A percentile compares a stretch with the other conserved stretches of the same genome.
Evolutionary conservation across 2,329 filamentous ascomycete genomes (phyloP).

Genomic region (Chaetomium sp.): DNA sequence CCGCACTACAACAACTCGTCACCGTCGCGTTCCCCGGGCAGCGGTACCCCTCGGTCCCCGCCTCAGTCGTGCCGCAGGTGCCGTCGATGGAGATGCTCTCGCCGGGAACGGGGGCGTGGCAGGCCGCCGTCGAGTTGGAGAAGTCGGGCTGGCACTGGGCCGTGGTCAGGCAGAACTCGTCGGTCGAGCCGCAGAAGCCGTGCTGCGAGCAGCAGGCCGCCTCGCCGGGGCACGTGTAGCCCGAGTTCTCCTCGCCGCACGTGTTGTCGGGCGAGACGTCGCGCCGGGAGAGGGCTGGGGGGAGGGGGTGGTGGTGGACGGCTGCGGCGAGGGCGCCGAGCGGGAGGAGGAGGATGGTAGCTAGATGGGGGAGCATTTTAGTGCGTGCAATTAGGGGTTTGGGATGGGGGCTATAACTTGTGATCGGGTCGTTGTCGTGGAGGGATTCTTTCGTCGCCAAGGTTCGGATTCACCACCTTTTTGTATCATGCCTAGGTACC

Average conservation of each 20-base stretch:
- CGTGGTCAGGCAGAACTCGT: constrained; percentile 38
- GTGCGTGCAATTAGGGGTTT: not conserved
- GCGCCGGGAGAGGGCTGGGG: constrained; percentile 5
- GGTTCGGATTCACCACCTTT: not conserved
- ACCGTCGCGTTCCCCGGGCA: constrained; percentile 33
- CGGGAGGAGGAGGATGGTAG: constrained; percentile 15
- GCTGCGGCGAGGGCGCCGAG: constrained; percentile 12
- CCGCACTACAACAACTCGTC: constrained; percentile 36
- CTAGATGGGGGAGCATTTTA: constrained; percentile 10
- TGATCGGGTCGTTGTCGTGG: not conserved
- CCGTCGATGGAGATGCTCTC: constrained; percentile 39
- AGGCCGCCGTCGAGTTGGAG: constrained; percentile 37
- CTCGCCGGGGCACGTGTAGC: constrained; percentile 38
- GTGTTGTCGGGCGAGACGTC: constrained; percentile 39
- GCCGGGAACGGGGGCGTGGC: constrained; percentile 36
- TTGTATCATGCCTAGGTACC: not conserved
- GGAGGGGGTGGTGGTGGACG: not conserved
- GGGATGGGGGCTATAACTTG: not conserved
- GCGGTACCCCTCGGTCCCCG: constrained; percentile 37
- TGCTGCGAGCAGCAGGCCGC: constrained; percentile 38
- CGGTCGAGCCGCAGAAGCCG: constrained; percentile 39
- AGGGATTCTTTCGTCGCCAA: not conserved
- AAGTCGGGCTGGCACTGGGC: constrained; percentile 38
- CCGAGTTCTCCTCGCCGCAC: constrained; percentile 37
- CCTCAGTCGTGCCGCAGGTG: constrained; percentile 38